Evolutionary conservation across 164 flowering plant species (phyloP).

Genomic region (Kalanchoe fedtschenkoi): DNA sequence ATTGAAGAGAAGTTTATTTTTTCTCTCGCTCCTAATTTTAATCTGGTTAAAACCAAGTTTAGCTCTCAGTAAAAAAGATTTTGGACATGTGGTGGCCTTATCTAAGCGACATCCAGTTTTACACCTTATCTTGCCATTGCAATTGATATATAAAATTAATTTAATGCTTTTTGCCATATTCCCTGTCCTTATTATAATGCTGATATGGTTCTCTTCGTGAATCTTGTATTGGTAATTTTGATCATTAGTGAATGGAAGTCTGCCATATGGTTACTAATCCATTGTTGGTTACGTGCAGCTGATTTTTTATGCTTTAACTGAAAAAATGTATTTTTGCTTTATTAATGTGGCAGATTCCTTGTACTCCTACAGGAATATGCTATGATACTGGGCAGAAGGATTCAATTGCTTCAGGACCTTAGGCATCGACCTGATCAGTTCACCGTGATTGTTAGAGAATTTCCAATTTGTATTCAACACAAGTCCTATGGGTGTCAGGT

Average conservation of each 20-base stretch:
- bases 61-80: too few species aligned
- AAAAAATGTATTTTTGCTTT: neutral
- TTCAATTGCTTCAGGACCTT: slow-evolving; percentile 32
- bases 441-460: slow-evolving; percentile 62
- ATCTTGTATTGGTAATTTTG: neutral
- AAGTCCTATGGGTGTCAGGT: slow-evolving; percentile 50
- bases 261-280: neutral
- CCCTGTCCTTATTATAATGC: too few species aligned
- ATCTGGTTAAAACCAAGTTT: too few species aligned
- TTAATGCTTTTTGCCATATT: too few species aligned
- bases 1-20: too few species aligned
- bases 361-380: slow-evolving; percentile 45
- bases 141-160: too few species aligned
- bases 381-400: slow-evolving; percentile 41
- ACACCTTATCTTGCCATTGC: too few species aligned
- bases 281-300: neutral
- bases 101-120: too few species aligned
- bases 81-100: too few species aligned
- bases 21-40: too few species aligned
- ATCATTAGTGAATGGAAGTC: neutral
- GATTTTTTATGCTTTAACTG: neutral
- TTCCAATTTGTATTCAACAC: slow-evolving; percentile 66
- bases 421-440: slow-evolving; percentile 70
- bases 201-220: too few species aligned
- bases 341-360: slow-evolving; percentile 12